Percentiles rank a stretch among this genome's conserved stretches.
Conservation (phyloP, 352 stramenopile species). For the Globisporangium perplexum region DNA sequence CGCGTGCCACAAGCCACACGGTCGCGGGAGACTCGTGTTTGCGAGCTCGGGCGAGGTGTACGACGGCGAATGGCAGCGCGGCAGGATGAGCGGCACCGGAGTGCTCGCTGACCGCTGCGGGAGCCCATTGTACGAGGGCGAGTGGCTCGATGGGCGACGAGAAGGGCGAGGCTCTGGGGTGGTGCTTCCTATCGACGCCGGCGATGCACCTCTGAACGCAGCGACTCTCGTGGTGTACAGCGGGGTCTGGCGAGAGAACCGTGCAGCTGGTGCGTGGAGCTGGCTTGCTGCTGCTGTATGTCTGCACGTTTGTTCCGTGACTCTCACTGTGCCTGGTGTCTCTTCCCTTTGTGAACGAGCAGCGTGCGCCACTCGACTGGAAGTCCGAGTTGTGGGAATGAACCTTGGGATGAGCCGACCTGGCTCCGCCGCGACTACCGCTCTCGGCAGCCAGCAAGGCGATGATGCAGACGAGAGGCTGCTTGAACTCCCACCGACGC, state of each 20-base stretch:
- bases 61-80: conserved; percentile 37
- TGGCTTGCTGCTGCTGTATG: not conserved
- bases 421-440: not conserved
- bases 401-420: not conserved
- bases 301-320: not conserved
- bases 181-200: not conserved
- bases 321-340: not conserved
- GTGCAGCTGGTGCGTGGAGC: conserved; percentile 17
- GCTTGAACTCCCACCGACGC: conserved; percentile 8
- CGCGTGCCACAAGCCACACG: conserved; percentile 30
- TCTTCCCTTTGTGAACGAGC: not conserved
- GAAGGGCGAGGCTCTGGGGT: conserved; percentile 18
- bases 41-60: conserved; percentile 17
- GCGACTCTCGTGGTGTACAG: conserved; percentile 12
- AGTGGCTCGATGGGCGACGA: conserved; percentile 29
- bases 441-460: conserved; percentile 3
- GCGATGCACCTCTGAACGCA: too few relatives aligned
- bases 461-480: conserved; percentile 1
- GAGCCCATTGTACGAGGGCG: conserved; percentile 33
- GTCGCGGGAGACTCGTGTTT: conserved; percentile 25
- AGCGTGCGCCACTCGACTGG: conserved; percentile 11
- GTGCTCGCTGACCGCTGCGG: conserved; percentile 13
- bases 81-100: conserved; percentile 18
- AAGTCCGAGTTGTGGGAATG: conserved; percentile 7
- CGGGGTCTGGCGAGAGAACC: conserved; percentile 15